Evolutionary conservation across 129 eudicot species (phyloP), one percentile per base, ranked within the genome.

Genomic region (Silybum marianum): DNA sequence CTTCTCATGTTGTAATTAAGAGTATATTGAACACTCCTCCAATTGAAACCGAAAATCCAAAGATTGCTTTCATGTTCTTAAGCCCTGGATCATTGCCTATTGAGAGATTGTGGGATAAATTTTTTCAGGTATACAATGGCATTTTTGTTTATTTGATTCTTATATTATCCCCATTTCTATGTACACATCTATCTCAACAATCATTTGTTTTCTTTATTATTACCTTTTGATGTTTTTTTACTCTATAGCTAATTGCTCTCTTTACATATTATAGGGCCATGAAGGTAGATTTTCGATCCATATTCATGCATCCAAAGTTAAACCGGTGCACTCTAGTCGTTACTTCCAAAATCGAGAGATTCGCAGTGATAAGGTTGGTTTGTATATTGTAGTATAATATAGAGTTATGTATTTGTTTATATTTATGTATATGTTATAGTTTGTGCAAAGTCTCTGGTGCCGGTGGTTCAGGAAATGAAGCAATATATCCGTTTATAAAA

Each of bases 61-160:
- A 95, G 83, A 90, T 95, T 85, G 99, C 99, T 39, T 95, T 95
- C 85, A 85, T 95, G 91, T 95, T 95, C 90, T 82, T 95, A 82
- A 95, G 90, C 51, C 95, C 97, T 19, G 99, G 93, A 78, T 75
- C 95, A 11, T 85, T 95, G 80, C 98, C 98, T n/a, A 88, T 95
- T 51, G 98, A 95, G 86, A 91, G 79, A 92, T 88, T 95, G 79
- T 95, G 99, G 99, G 99, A 96, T 84, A 83, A 73, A 77, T 96
- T 96, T 79, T 96, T 96, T 82, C 92, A 88, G 94, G 99, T 96
- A 88, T 25, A 28, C 19, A 10, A 62, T 62, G 24, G 24, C 14
- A 13, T 16, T 65, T 21, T 21, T 65, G 30, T 65, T 58, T 6
- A 58, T 58, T 51, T 51, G 21, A n/a, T 51, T 46, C 58, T 12